phyloP scores from a whole-genome alignment of 1,139 yeast genomes.

The Saccharomyces hybrid region DNA sequence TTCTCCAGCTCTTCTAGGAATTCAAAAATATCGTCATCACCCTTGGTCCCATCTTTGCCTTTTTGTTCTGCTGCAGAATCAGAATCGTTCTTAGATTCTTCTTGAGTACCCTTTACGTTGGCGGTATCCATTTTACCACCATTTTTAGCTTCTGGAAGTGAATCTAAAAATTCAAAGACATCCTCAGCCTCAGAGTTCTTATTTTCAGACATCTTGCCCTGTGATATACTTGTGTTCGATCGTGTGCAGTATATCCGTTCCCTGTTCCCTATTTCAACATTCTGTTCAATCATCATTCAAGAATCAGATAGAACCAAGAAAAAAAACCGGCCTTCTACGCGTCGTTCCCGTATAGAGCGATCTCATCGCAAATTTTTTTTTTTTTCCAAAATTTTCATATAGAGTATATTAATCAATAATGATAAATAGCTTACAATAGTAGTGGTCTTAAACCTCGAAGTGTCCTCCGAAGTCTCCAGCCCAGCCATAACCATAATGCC shows the following conservation, averaged over 20 bases:
- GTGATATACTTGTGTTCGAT: neutral
- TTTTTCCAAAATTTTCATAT: neutral
- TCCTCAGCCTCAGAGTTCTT: conserved; percentile 52
- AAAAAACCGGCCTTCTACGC: neutral
- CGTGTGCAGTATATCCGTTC: neutral
- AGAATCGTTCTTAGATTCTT: conserved; percentile 11
- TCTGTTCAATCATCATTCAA: neutral
- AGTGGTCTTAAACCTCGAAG: neutral
- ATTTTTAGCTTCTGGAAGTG: conserved; percentile 64
- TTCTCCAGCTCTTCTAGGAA: conserved; percentile 75
- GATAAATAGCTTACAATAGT: neutral
- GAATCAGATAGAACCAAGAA: neutral
- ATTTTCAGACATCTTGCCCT: conserved; percentile 13
- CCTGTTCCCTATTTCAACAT: neutral
- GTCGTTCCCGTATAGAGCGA: neutral
- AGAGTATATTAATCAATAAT: neutral
- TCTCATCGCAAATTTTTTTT: conserved; percentile 7
- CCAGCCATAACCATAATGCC: conserved; percentile 46
- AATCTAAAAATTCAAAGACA: conserved; percentile 81
- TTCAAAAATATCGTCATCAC: conserved; percentile 71
- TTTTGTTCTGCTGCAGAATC: conserved; percentile 24
- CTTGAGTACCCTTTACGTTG: conserved; percentile 13
- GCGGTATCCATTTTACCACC: conserved; percentile 3
- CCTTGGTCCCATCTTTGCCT: conserved; percentile 33
- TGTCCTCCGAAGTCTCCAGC: neutral